Evolutionary conservation across 352 stramenopile species (phyloP), one percentile per base, ranked within the genome.

Genomic region (Phytophthora sansomeana): DNA sequence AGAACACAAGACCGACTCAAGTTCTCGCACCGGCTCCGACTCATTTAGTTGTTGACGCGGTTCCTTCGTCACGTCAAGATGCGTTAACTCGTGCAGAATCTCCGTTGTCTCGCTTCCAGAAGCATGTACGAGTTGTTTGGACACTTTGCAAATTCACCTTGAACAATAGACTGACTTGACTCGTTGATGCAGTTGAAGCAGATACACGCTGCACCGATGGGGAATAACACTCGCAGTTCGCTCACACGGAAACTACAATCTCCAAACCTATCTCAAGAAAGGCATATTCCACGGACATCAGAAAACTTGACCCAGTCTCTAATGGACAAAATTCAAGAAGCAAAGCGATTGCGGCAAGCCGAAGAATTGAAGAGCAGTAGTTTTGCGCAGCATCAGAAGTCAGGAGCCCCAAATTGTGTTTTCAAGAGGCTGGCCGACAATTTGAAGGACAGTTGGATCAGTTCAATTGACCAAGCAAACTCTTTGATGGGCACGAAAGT

Each of bases 51-150:
- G 6, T 13, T 9, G 8, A 21, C 4, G 10, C 28, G 6, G 13
- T 13, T 29, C 8, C 10, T 39, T 36, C 17, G 6, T 1, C 6
- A 9, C 13, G 30, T 38, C 32, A 1, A 47, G 19, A 46, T 11
- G 26, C 0, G 30, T 19, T 9, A 24, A 32, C 13, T 47, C 33
- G 35, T 6, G 60, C 67, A 24, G 61, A 75, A 36, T 85, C 76
- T 13, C 79, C 79, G 5, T 50, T 85, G 17, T 85, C 79, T 32
- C 69, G 79, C 3, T 84, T 88, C 24, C 64, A 73, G 19, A 77
- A 63, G n/a, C 72, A 85, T 58, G 76, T 76, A 60, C 32, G 70
- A 41, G 2, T 7, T 60, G 39, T 5, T 44, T 21, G 29, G 6
- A 29, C 42, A 8, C 39, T 24, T 1, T 17, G 42, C 7, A 8